Evolutionary conservation across 495 filamentous ascomycete genomes (phyloP).

Genomic region (Hypomontagnella submonticulosa): DNA sequence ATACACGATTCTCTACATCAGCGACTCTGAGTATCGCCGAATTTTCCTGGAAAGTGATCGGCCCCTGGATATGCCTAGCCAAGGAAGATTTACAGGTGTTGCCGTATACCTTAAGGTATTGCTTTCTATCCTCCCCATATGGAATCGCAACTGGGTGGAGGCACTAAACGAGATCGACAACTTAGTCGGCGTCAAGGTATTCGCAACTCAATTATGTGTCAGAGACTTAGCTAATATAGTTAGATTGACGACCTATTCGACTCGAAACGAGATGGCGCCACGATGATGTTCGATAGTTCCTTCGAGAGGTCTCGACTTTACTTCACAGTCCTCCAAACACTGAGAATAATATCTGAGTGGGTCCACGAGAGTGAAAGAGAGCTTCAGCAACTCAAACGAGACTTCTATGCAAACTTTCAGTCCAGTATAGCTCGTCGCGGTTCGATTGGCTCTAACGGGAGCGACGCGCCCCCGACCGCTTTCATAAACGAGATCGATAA

Average conservation of each 20-base stretch:
- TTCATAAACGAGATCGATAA: slow-evolving; percentile 48
- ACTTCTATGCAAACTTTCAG: slow-evolving; percentile 19
- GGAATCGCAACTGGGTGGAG: slow-evolving; percentile 28
- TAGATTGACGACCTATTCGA: slow-evolving; percentile 34
- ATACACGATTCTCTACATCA: slow-evolving; percentile 27
- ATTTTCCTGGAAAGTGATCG: slow-evolving; percentile 32
- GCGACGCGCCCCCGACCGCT: slow-evolving; percentile 29
- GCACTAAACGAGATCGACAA: slow-evolving; percentile 29
- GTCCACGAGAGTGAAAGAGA: slow-evolving; percentile 48
- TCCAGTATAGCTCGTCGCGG: slow-evolving; percentile 7
- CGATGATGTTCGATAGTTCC: slow-evolving; percentile 29
- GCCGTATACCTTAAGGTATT: slow-evolving; percentile 24
- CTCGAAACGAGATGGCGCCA: slow-evolving; percentile 17
- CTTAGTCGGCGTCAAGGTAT: slow-evolving; percentile 26
- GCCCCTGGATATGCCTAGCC: slow-evolving; percentile 21
- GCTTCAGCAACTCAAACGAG: slow-evolving; percentile 42
- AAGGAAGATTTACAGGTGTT: slow-evolving; percentile 23
- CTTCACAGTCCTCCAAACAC: slow-evolving; percentile 29
- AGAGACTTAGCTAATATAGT: neutral
- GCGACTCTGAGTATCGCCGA: slow-evolving; percentile 27
- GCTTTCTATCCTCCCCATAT: slow-evolving; percentile 24
- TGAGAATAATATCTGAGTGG: slow-evolving; percentile 40
- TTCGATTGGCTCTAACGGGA: neutral
- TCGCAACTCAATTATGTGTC: neutral
- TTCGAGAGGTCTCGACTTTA: slow-evolving; percentile 34